Evolutionary conservation across 2,329 filamentous ascomycete species (phyloP), one percentile per base, ranked within the genome.

Genomic region (Periconia sp.): DNA sequence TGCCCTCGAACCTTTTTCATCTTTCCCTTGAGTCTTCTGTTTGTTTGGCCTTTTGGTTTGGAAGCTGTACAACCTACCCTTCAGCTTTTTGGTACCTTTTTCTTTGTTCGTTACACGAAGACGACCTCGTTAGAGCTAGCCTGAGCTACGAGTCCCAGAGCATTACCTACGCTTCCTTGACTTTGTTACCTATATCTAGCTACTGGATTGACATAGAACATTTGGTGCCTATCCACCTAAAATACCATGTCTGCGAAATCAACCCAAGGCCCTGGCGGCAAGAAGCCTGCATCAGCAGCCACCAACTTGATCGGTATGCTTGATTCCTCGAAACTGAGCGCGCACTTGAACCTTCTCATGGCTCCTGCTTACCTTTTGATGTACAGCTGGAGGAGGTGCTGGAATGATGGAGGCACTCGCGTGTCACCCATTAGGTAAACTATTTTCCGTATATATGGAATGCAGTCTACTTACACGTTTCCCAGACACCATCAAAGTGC

Each of bases 331-430:
- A 19, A 43, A 19, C 14, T 49, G 30, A 19, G 17, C 17, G 19
- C 23, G 10, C 27, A 18, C 27, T 23, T 45, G 13, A 23, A 45
- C 2, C 15, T 27, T 20, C 40, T 41, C 43, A 49, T 27, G 23
- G 23, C 23, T 27, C 5, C 23, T 27, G 23, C 42, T 58, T 69
- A 48, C 66, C 57, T 43, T 49, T 41, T 20, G 15, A 45, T n/a
- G 41, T 40, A 65, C 65, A 96, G 94, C 94, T 74, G 94, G 94
- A 73, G 94, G 94, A 73, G 91, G 91, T 76, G 94, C 94, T 65
- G 94, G 94, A 71, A 97, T 97, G 93, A 97, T 97, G 92, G 94
- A 99, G 79, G 94, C 94, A 46, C 86, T 99, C 58, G 92, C 81
- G 50, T 99, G 94, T 76, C 94, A 99, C 81, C 94, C 94, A 58